phyloP scores from a whole-genome alignment of 257 asterid species.

The Prunella vulgaris region DNA sequence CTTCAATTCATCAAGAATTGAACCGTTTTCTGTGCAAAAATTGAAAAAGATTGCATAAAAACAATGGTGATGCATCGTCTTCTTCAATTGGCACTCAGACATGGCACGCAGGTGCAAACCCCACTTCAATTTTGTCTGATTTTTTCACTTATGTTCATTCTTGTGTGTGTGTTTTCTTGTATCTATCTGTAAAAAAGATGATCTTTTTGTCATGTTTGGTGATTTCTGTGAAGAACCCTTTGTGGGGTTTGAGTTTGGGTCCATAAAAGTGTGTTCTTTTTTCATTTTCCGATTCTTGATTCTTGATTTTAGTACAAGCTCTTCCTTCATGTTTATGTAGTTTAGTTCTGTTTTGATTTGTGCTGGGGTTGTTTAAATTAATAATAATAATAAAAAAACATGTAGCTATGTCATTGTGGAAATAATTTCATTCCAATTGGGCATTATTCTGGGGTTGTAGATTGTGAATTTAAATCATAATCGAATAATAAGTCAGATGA shows the following conservation, averaged over 20 bases:
- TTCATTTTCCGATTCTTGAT: background rate
- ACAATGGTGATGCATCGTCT: constrained; percentile 42
- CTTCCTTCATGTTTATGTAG: background rate
- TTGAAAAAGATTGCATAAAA: background rate
- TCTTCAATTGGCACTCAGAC: constrained; percentile 40
- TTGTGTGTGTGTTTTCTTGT: no score
- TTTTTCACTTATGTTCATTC: background rate
- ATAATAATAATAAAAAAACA: no score
- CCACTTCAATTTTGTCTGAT: constrained; percentile 2
- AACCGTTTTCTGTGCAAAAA: background rate
- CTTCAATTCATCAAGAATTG: background rate
- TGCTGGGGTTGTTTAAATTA: no score
- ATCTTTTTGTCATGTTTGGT: background rate
- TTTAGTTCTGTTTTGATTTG: background rate
- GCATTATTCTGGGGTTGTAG: background rate
- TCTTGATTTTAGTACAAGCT: background rate
- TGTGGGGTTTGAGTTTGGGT: background rate
- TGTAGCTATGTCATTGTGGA: background rate
- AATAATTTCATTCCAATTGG: background rate
- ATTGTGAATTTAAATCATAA: background rate
- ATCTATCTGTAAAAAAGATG: background rate
- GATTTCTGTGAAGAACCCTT: background rate
- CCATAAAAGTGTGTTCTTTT: no score
- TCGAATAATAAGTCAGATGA: background rate
- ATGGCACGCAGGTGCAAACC: constrained; percentile 39